Base-by-base conservation (phyloP, 2,329 filamentous ascomycete species). In the Colletotrichum tamarilloi region DNA sequence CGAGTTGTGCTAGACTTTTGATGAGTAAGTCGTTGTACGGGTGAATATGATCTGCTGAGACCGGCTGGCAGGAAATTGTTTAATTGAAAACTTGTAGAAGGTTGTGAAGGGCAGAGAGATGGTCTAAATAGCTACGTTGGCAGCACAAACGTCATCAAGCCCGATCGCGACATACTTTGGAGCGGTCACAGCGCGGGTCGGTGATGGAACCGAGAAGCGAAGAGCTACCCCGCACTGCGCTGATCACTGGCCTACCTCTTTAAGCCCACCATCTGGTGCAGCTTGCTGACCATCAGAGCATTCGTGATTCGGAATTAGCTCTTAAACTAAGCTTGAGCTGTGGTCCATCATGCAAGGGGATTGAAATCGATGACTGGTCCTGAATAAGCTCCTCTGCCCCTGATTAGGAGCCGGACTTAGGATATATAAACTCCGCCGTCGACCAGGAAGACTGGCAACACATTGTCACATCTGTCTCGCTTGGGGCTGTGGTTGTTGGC, bases 141-240 rank as follows among this genome's bases (percentile, higher is more conserved):
- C 4, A 46, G 32, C 67, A 24, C 19, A 28, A 46, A 73, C 71
- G 71, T 71, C 71, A 73, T 62, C 22, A 60, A 19, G 56, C 55
- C 56, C 67, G 46, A 58, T 62, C 70, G 60, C 70, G 67, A 64
- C 67, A 65, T 71, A 11, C 46, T 60, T n/a, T 19, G 28, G 55
- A 49, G 55, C 60, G 66, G 70, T 70, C 67, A 70, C 67, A 70
- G 67, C 67, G 67, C 70, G 55, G 60, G 12, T 64, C 28, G 53
- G 19, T 32, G 28, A 55, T 52, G 46, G 35, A 35, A 70, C 60
- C 60, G 56, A 66, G 49, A 52, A 46, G 28, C 46, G 28, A 26
- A 3, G 32, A 65, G 24, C 55, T 73, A 66, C 71, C 71, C 71
- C 71, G 67, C 71, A 73, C 24, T 6, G 28, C 22, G 60, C 46